Conservation (phyloP, 2,329 filamentous ascomycete genomes). For the Hymenoscyphus fructigenus region DNA sequence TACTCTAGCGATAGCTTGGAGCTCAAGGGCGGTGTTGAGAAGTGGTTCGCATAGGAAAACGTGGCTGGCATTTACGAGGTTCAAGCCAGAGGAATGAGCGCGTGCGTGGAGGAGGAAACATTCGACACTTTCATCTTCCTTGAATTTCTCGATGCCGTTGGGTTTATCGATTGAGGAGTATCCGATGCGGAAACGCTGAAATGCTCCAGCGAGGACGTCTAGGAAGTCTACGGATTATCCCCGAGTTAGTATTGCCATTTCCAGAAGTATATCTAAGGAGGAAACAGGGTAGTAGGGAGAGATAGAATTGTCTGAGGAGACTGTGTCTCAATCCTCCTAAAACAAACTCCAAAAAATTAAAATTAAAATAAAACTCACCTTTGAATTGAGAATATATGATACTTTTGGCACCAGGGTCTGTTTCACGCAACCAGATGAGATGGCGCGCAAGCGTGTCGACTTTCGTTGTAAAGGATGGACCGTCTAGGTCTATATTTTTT, state of each 20-base stretch:
- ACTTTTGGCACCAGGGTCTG: conserved; percentile 84
- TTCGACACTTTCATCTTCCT: conserved; percentile 69
- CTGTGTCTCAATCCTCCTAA: too few species aligned
- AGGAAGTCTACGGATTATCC: conserved; percentile 60
- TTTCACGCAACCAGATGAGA: conserved; percentile 77
- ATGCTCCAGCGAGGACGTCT: conserved; percentile 67
- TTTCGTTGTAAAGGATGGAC: conserved; percentile 81
- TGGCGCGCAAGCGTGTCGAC: conserved; percentile 82
- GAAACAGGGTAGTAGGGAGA: too few species aligned
- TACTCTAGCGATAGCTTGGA: conserved; percentile 92
- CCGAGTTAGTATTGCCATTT: too few species aligned
- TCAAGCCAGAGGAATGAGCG: conserved; percentile 83
- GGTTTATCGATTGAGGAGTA: conserved; percentile 67
- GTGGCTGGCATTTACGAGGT: conserved; percentile 88
- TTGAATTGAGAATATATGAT: conserved; percentile 93
- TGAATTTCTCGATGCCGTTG: conserved; percentile 73
- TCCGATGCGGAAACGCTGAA: conserved; percentile 70
- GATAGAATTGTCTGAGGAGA: too few species aligned
- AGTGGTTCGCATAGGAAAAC: conserved; percentile 94
- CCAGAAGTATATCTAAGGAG: too few species aligned
- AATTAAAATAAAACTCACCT: too few species aligned
- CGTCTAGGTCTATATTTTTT: conserved; percentile 72
- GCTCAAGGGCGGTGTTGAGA: conserved; percentile 87
- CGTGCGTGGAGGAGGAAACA: conserved; percentile 89
- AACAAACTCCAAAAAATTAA: too few species aligned